These are phyloP conservation scores for Shiraia bambusicola DNA, from an alignment of 2,329 filamentous ascomycete species.

Conservation along the genomic window DNA sequence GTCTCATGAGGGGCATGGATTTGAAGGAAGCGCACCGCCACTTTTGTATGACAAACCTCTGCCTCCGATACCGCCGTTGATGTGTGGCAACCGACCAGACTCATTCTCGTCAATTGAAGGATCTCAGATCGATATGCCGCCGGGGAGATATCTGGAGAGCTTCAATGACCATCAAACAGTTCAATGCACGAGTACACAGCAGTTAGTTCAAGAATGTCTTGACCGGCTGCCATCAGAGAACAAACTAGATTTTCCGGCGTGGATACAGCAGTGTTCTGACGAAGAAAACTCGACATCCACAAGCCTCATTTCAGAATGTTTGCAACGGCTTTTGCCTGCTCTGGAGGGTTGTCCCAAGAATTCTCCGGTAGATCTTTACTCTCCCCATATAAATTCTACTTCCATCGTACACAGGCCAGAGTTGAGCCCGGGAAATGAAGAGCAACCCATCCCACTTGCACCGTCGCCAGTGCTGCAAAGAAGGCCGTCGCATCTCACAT, in stretches of 20 bases:
- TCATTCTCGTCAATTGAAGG: neutral
- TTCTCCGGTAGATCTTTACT: no score
- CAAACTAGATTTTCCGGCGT: no score
- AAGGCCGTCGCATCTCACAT: neutral
- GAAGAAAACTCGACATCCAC: no score
- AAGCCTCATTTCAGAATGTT: no score
- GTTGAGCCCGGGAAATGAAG: no score
- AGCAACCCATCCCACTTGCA: neutral
- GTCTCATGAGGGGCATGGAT: neutral
- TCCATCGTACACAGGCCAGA: no score
- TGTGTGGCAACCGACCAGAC: neutral
- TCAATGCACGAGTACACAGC: neutral
- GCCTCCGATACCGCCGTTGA: constrained; percentile 1
- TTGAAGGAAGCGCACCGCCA: neutral
- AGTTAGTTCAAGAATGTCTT: neutral
- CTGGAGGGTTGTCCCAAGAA: no score
- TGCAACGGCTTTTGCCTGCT: neutral
- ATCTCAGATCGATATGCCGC: neutral
- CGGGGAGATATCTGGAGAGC: neutral
- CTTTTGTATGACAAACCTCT: neutral
- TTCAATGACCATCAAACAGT: neutral
- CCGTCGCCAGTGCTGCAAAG: neutral
- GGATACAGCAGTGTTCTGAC: no score
- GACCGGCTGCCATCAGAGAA: neutral
- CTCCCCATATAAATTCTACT: no score